Percentiles rank a stretch among this genome's conserved stretches.
Evolutionary conservation across 768 basidiomycete species (phyloP).

Genomic region (Lactarius sp.): DNA sequence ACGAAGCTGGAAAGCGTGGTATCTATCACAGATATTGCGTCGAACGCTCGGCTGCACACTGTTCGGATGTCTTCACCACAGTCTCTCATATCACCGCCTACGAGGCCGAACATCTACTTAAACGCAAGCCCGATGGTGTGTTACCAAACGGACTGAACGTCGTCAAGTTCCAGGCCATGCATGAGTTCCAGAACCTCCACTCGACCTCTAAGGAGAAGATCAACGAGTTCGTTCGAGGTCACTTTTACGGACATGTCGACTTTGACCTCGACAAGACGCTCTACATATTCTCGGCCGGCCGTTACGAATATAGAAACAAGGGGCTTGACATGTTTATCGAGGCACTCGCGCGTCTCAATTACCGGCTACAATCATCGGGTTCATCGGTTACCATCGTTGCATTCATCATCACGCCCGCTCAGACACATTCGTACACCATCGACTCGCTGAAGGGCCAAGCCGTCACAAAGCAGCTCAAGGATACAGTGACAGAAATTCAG

Average conservation of each 20-base stretch:
- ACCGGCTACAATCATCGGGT: constrained; percentile 53
- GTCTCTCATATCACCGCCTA: constrained; percentile 98
- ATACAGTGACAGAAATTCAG: constrained; percentile 95
- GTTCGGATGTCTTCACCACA: constrained; percentile 97
- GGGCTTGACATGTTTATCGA: constrained; percentile 99
- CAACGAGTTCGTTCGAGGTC: constrained; percentile 94
- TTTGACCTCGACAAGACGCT: constrained; percentile 92
- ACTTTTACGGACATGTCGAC: constrained; percentile 97
- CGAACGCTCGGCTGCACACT: constrained; percentile 90
- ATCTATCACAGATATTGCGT: constrained; percentile 99
- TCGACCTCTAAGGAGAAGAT: constrained; percentile 94
- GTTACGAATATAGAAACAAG: constrained; percentile 99
- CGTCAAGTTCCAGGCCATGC: constrained; percentile 98
- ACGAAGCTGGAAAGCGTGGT: constrained; percentile 97
- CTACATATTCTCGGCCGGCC: constrained; percentile 97
- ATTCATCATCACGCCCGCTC: constrained; percentile 98
- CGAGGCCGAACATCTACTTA: constrained; percentile 92
- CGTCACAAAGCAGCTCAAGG: constrained; percentile 92
- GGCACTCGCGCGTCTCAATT: constrained; percentile 80
- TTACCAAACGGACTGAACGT: constrained; percentile 97
- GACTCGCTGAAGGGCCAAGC: constrained; percentile 97
- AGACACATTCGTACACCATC: constrained; percentile 94
- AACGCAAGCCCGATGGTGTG: constrained; percentile 96
- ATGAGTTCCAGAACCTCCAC: constrained; percentile 97
- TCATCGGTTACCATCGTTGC: constrained; percentile 87